Evolutionary conservation across 179 eudicot genomes (phyloP).

Genomic region (Dionaea muscipula): DNA sequence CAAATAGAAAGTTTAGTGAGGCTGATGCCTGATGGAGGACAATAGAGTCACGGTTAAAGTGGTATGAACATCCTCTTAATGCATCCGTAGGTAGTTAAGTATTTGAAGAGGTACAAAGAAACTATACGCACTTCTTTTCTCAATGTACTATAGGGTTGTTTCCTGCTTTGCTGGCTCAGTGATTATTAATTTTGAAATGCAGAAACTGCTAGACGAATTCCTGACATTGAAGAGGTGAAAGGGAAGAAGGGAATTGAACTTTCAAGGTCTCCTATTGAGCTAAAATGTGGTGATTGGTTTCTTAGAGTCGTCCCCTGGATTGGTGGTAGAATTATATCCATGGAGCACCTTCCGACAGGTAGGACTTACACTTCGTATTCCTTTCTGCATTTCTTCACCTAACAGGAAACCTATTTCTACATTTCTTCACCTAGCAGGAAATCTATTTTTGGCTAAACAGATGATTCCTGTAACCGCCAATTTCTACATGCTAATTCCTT

Average conservation of each 20-base stretch:
- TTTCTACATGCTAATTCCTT: too few species aligned
- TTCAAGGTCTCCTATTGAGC: conserved; percentile 60
- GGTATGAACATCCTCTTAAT: too few species aligned
- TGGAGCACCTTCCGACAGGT: conserved; percentile 96
- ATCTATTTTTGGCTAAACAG: too few species aligned
- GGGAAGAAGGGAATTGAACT: conserved; percentile 74
- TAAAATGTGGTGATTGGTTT: conserved; percentile 72
- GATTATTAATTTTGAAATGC: conserved; percentile 20
- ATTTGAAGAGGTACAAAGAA: too few species aligned
- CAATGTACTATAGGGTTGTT: not conserved
- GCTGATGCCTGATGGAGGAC: too few species aligned
- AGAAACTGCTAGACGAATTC: conserved; percentile 68
- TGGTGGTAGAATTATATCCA: conserved; percentile 88
- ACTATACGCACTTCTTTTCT: not conserved
- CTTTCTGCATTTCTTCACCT: not conserved
- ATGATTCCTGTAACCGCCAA: too few species aligned
- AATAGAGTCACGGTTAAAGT: too few species aligned
- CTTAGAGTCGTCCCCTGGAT: conserved; percentile 97
- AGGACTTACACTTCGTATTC: conserved; percentile 4
- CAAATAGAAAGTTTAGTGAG: too few species aligned
- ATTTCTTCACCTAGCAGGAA: too few species aligned
- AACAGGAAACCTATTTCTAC: not conserved
- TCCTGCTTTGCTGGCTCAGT: conserved; percentile 1
- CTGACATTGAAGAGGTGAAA: conserved; percentile 42
- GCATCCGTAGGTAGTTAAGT: too few species aligned